These are phyloP conservation scores for Fusarium siculi DNA, from an alignment of 2,329 filamentous ascomycete species.

Conservation along the genomic window DNA sequence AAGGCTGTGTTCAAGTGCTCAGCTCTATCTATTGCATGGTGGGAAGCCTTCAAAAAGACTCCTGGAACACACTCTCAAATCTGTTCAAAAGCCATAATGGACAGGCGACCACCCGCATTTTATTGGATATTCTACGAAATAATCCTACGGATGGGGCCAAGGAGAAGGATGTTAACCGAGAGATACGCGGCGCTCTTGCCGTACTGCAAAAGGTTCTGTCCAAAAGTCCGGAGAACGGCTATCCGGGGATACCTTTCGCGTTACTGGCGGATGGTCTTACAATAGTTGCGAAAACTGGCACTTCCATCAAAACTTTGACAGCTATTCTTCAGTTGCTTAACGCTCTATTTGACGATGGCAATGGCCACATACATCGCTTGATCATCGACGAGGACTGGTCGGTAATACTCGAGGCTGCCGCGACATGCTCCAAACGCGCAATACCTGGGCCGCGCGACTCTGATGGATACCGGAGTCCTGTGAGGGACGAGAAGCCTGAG, in stretches of 20 bases:
- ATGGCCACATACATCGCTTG: slow-evolving; percentile 64
- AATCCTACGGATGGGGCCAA: slow-evolving; percentile 57
- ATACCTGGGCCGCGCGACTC: slow-evolving; percentile 43
- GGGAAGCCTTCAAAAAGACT: slow-evolving; percentile 66
- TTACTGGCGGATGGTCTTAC: slow-evolving; percentile 68
- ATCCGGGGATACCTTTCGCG: slow-evolving; percentile 68
- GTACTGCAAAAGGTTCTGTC: slow-evolving; percentile 72
- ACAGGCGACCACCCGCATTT: slow-evolving; percentile 72
- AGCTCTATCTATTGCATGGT: slow-evolving; percentile 78
- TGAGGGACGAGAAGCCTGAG: slow-evolving; percentile 48
- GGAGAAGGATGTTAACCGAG: slow-evolving; percentile 63
- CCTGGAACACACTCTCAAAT: slow-evolving; percentile 77
- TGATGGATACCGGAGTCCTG: slow-evolving; percentile 33
- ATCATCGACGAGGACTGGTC: slow-evolving; percentile 75
- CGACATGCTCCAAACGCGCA: slow-evolving; percentile 59
- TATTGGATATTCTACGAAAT: slow-evolving; percentile 70
- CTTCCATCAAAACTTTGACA: slow-evolving; percentile 57
- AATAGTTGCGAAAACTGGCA: slow-evolving; percentile 58
- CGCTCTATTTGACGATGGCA: slow-evolving; percentile 64
- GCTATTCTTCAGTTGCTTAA: slow-evolving; percentile 65
- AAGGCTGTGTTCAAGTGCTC: slow-evolving; percentile 74
- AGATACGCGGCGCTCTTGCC: slow-evolving; percentile 70
- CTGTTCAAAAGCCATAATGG: slow-evolving; percentile 80
- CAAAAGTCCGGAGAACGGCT: slow-evolving; percentile 68
- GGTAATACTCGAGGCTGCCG: slow-evolving; percentile 67